Base-by-base conservation (phyloP, 148 eudicot genomes). In the Simmondsia chinensis region DNA sequence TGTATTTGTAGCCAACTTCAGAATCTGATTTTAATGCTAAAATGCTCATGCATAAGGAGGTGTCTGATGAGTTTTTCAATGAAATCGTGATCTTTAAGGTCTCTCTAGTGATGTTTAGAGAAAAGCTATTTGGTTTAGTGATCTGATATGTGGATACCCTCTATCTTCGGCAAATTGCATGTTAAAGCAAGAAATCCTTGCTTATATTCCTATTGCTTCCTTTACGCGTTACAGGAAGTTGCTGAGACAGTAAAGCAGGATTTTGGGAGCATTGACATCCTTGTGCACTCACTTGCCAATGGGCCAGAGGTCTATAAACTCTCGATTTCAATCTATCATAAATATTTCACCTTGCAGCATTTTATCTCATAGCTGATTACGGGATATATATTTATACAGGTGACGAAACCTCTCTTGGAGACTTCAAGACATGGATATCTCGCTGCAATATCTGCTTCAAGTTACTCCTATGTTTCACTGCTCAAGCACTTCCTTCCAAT, bases 251-350 rank as follows among this genome's bases (percentile, higher is more conserved):
- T 87, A 22, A 82, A 82, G 40, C 59, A 76, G 54, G 96, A 87
- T 64, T 82, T 82, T 70, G 96, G 96, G 18, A 87, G 75, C 77
- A 87, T 87, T 54, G 96, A 87, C 61, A 76, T 87, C 60, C 94
- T 87, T 51, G 96, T 87, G 57, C 96, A 87, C 57, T 87, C 96
- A 17, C 96, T 87, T 56, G 96, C 96, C 46, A 87, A 87, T 74
- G 96, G 88, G 45, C 96, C 96, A 10, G 96, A 91, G 99, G 99
- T 82, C 48, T 8, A 20, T 44, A 50, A 25, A 20, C 10, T 17
- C 27, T 4, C 1, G 5, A 19, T 25, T 40, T 37, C 15, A 7
- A 20, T 28, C 16, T 26, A 2, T 12, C 29, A 9, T 52, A 6
- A 49, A 21, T 15, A 9, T 46, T 21, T 46, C 3, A 38, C 36